A percentile compares a stretch with the other conserved stretches of the same genome.
These are phyloP conservation scores for Ilex aquifolium DNA, from an alignment of 257 asterid species.

Conservation along the genomic window DNA sequence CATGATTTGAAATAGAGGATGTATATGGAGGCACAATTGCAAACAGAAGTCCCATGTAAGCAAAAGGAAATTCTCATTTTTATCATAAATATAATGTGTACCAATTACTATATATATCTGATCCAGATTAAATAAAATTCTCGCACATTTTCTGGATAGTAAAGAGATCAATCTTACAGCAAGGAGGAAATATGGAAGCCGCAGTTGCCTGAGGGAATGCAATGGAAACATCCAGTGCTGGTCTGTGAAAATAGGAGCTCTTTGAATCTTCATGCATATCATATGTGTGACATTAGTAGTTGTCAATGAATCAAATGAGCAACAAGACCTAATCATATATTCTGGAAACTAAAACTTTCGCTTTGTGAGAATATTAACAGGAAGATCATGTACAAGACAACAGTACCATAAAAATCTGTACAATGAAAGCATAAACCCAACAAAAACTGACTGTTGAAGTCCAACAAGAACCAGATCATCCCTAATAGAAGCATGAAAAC, in stretches of 20 bases:
- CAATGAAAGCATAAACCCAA: too few species aligned
- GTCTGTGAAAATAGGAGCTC: conserved; percentile 65
- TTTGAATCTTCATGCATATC: conserved; percentile 43
- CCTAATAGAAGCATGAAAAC: too few species aligned
- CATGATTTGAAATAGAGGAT: too few species aligned
- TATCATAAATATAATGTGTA: background rate
- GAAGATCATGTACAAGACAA: too few species aligned
- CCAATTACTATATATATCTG: background rate
- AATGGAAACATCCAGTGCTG: conserved; percentile 70
- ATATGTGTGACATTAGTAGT: conserved; percentile 32
- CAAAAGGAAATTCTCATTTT: background rate
- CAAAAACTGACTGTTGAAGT: too few species aligned
- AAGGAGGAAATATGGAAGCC: conserved; percentile 78
- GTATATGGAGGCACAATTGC: background rate
- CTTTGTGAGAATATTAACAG: too few species aligned
- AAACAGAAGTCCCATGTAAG: background rate
- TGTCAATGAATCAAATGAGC: conserved; percentile 10
- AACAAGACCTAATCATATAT: too few species aligned
- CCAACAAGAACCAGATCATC: too few species aligned
- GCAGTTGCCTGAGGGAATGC: conserved; percentile 99
- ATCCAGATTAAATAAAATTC: too few species aligned
- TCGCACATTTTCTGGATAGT: background rate
- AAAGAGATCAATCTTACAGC: conserved; percentile 36
- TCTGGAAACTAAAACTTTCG: too few species aligned
- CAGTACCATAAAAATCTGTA: too few species aligned